Evolutionary conservation across 495 filamentous ascomycete genomes (phyloP).

Genomic region (Neurospora cerealis): DNA sequence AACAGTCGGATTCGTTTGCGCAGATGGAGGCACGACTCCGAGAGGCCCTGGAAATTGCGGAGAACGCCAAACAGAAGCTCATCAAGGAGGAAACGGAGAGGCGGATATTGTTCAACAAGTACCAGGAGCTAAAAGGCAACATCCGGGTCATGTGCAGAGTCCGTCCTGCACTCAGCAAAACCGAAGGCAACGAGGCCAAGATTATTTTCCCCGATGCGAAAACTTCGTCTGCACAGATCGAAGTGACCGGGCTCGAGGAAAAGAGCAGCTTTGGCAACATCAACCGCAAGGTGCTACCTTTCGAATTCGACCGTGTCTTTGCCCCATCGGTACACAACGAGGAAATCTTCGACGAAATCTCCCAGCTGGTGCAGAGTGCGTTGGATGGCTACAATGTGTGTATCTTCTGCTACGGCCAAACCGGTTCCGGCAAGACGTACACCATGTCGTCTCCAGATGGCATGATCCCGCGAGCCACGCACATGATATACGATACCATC

Average conservation of each 20-base stretch:
- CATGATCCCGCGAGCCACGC: constrained; percentile 90
- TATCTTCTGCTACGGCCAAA: constrained; percentile 98
- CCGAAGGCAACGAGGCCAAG: constrained; percentile 49
- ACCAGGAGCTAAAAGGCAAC: constrained; percentile 97
- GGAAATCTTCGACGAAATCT: constrained; percentile 93
- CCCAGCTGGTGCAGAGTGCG: constrained; percentile 91
- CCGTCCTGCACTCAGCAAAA: constrained; percentile 59
- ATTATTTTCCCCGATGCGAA: constrained; percentile 73
- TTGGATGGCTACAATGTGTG: constrained; percentile 98
- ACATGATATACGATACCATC: constrained; percentile 86
- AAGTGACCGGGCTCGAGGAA: constrained; percentile 72
- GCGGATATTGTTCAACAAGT: constrained; percentile 91
- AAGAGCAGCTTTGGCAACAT: constrained; percentile 70
- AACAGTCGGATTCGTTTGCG: constrained; percentile 71
- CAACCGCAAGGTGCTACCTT: constrained; percentile 66
- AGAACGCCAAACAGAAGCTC: constrained; percentile 67
- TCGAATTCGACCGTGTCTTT: constrained; percentile 93
- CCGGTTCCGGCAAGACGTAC: constrained; percentile 90
- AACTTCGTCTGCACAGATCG: constrained; percentile 70
- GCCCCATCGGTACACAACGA: constrained; percentile 63
- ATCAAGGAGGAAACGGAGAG: constrained; percentile 85
- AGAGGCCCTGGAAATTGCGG: constrained; percentile 59
- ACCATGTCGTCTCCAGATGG: constrained; percentile 92
- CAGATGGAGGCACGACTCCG: constrained; percentile 66
- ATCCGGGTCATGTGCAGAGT: constrained; percentile 97